Conservation (phyloP, 306 rosid species). For the Luffa aegyptiaca region DNA sequence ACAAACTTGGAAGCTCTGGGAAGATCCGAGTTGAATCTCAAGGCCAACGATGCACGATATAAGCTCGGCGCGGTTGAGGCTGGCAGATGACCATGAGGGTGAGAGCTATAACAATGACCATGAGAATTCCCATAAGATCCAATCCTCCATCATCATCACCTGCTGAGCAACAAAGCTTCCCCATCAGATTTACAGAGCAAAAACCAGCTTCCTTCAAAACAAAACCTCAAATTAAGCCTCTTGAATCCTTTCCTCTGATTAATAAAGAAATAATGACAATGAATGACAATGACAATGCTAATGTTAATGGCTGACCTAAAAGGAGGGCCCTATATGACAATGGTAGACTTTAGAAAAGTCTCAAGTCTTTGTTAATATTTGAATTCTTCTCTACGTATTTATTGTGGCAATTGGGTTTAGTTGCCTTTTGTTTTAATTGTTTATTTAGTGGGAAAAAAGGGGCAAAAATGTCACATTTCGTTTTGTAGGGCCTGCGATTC, state of each 20-base stretch:
- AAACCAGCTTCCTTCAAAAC: neutral
- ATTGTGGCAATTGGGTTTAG: neutral
- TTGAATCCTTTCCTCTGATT: neutral
- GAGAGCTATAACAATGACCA: conserved; percentile 24
- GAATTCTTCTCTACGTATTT: neutral
- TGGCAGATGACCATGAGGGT: conserved; percentile 27
- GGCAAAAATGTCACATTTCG: neutral
- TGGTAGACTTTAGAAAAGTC: neutral
- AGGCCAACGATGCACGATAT: neutral
- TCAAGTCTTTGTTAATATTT: neutral
- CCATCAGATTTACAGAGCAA: conserved; percentile 15
- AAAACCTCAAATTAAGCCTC: neutral
- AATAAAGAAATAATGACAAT: neutral
- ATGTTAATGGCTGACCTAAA: neutral
- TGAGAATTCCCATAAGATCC: conserved; percentile 12
- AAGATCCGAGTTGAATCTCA: neutral
- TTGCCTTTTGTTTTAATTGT: neutral
- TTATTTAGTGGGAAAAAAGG: neutral
- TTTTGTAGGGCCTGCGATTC: neutral
- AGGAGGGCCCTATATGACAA: neutral
- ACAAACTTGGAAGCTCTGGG: neutral
- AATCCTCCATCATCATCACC: conserved; percentile 12
- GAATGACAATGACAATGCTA: neutral
- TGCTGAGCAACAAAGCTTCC: conserved; percentile 23
- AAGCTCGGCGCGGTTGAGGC: conserved; percentile 13